Conservation (phyloP, 352 stramenopile species). For the Blastocystis sp. region DNA sequence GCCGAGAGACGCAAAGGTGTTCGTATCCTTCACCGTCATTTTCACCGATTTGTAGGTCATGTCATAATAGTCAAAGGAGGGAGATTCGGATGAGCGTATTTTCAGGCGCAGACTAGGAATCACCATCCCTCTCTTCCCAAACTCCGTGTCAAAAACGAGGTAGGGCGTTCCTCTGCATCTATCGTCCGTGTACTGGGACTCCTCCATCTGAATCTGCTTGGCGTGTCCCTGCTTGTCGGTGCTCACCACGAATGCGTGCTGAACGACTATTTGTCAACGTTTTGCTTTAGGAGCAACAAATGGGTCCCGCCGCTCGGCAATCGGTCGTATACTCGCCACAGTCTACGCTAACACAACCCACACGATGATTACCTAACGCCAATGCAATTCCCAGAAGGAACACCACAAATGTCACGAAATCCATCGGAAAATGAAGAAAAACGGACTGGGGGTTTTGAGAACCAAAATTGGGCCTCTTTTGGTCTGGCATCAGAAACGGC, state of each 20-base stretch:
- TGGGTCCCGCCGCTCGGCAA: conserved; percentile 20
- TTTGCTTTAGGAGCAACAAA: neutral
- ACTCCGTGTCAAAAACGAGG: conserved; percentile 23
- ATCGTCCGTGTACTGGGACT: conserved; percentile 11
- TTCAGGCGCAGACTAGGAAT: neutral
- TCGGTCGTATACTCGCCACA: conserved; percentile 59
- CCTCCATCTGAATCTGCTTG: conserved; percentile 10
- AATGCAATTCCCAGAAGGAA: neutral
- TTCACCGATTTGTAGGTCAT: conserved; percentile 47
- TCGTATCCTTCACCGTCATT: conserved; percentile 25
- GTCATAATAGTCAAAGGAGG: conserved; percentile 15
- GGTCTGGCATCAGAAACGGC: neutral
- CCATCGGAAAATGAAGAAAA: too few relatives aligned
- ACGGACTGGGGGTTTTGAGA: neutral
- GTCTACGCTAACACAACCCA: neutral
- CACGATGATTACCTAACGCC: neutral
- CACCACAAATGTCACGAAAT: too few relatives aligned
- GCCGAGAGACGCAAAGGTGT: conserved; percentile 11
- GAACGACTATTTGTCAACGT: too few relatives aligned
- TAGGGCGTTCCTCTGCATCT: conserved; percentile 11
- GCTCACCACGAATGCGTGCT: conserved; percentile 15
- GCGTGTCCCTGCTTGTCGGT: conserved; percentile 1
- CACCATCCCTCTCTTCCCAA: neutral
- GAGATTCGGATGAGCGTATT: neutral
- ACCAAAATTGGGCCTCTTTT: neutral